Base-by-base conservation (phyloP, 2,329 filamentous ascomycete genomes). In the Sclerotinia glacialis region DNA sequence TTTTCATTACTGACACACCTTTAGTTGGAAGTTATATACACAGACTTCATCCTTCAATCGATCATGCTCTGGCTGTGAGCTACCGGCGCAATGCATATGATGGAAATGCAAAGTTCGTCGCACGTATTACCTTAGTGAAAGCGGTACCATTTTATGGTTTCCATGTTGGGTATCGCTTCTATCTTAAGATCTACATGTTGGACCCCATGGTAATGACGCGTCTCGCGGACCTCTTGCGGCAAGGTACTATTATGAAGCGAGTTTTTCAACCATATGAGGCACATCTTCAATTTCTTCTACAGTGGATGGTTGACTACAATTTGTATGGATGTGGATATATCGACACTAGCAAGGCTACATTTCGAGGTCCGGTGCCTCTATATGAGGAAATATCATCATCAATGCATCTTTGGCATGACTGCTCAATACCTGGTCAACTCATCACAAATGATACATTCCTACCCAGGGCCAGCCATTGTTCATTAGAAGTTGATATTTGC, bases 271-370 rank as follows among this genome's bases (percentile, higher is more conserved):
- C 95, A 0, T 96, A 95, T 75, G 95, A 99, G 78, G 93, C 91
- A 23, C 96, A 99, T 76, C 78, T 98, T 69, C 92, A 97, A 75
- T 98, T 93, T 76, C 80, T 97, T 11, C 83, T 95, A 12, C 96
- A 99, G 78, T 99, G 96, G 86, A 98, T 99, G 95, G 90, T 89
- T 70, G 96, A 99, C 77, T 99, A 96, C 81, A 99, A 97, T 76
- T 81, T 99, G 71, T 98, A 96, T 77, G 96, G 96, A 8, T 99
- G 95, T 76, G 89, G 87, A 66, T 96, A 94, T 73, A 87, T 98
- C 70, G 86, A 94, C 67, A 89, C 87, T 60, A 81, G 81, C 12
- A 90, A 86, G 69, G 86, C 88, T 1, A 83, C 80, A 37, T 97
- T 97, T 75, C 86, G 95, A 65, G 82, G 82, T 2, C 93, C 93